Evolutionary conservation across 257 asterid genomes (phyloP), one percentile per base, ranked within the genome.

Genomic region (Petrea volubilis): DNA sequence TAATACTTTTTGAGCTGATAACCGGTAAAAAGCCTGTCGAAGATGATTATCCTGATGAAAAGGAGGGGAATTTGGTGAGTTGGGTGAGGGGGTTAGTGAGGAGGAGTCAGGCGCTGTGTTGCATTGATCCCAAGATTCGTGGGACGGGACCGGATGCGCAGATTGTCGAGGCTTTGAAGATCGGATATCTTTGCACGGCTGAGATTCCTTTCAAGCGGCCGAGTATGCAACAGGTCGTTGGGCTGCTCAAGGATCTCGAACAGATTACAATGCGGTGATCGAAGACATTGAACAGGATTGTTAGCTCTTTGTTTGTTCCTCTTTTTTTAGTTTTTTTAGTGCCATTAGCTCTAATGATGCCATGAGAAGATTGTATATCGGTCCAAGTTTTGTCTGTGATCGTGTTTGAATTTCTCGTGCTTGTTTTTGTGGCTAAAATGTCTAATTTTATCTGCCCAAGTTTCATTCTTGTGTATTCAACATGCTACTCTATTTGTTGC

Each of bases 141-240:
- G 95, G 85, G 14, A 87, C 86, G 2, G 93, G 90, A 51, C 79
- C 82, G 0, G 96, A 89, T n/a, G 77, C 56, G 3, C 91, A 85
- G 60, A 80, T 89, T 21, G 73, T 76, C 7, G 97, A 91, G 82
- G 93, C 96, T 10, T 77, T 91, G 79, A 91, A 89, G 85, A 89
- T 91, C 9, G 97, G 97, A 4, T 91, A 87, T 74, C 85, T 91
- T 8, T 91, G 97, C 82, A 91, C 97, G 1, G 97, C 97, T 25
- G 96, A 91, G 14, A 61, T 67, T 33, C 95, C 97, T 61, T 82
- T 84, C 0, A 91, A 89, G 75, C 80, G 97, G 66, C 97, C 96
- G 0, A 87, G 87, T 31, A 89, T 91, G 97, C 97, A 91, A 61
- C 97, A 91, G 76, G 92, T 91, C 5, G 97, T 89, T 31, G 97